Evolutionary conservation across 1,284 basidiomycete genomes (phyloP), one percentile per base, ranked within the genome.

Genomic region (Tilletia walkeri): DNA sequence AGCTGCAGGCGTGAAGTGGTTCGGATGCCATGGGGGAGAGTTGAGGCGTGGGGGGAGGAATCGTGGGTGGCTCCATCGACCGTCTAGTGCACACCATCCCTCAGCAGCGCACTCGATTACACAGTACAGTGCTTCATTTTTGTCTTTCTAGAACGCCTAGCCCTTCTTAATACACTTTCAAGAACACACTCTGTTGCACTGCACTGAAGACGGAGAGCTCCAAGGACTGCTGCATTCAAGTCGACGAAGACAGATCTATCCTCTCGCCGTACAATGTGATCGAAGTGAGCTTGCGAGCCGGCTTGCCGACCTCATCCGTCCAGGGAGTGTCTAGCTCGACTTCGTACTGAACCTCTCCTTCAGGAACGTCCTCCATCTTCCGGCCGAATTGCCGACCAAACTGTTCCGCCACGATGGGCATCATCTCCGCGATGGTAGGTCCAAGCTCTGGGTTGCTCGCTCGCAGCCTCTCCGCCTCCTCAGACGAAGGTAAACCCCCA

Each of bases 341-440:
- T 9, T 63, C 67, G 12, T 72, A 70, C 48, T 34, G 38, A 30
- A 75, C 69, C 65, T 75, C 73, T 1, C 69, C 61, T 12, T 48
- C 65, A 0, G 3, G 30, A 0, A 50, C 66, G 1, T 66, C 45
- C 10, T 72, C 41, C 0, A 69, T 54, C 4, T 36, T 36, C 39
- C 75, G 70, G 0, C 59, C 41, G 20, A 76, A 76, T n/a, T 73
- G 68, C 4, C 48, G 41, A 14, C 68, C 72, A 56, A 75, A 75
- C 18, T 73, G 70, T 0, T 54, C 4, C 14, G 34, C 61, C 24
- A 75, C 74, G 10, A 20, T 7, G 1, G 34, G 7, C 18, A 73
- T 73, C 30, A 47, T 56, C n/a, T 56, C 54, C 54, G 34, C 54
- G 56, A 20, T 24, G 67, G 14, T 36, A 24, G 38, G 36, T 12